Percentiles rank a stretch among this genome's conserved stretches.
These are phyloP conservation scores for Elsinoe australis DNA, from an alignment of 2,329 filamentous ascomycete species.

Conservation along the genomic window DNA sequence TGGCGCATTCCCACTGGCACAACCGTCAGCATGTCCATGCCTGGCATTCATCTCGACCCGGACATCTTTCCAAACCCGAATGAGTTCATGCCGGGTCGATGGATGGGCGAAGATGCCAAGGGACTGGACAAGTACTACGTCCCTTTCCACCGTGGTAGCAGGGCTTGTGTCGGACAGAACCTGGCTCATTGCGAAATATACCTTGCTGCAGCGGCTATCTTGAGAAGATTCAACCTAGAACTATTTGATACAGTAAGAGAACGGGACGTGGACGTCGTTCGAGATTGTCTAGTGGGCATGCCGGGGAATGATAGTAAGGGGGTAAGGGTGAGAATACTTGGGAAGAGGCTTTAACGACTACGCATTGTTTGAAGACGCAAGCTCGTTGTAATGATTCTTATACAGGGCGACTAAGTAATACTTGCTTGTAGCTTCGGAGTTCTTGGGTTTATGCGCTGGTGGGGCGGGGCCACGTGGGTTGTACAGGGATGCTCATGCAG, in stretches of 20 bases:
- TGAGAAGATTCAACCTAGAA: slow-evolving; percentile 29
- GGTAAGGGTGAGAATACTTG: slow-evolving; percentile 6
- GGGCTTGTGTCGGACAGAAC: slow-evolving; percentile 29
- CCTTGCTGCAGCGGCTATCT: slow-evolving; percentile 27
- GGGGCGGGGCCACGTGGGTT: slow-evolving; percentile 14
- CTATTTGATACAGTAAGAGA: slow-evolving; percentile 22
- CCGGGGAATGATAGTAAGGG: slow-evolving; percentile 3
- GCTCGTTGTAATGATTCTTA: too few species aligned
- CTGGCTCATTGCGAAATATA: slow-evolving; percentile 32
- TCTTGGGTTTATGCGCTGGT: too few species aligned
- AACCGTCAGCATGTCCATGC: slow-evolving; percentile 27
- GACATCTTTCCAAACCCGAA: slow-evolving; percentile 29
- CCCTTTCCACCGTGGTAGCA: slow-evolving; percentile 31
- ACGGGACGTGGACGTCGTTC: slow-evolving; percentile 20
- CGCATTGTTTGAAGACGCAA: too few species aligned
- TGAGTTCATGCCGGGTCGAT: slow-evolving; percentile 33
- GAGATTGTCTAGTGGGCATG: slow-evolving; percentile 14
- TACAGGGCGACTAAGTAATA: too few species aligned
- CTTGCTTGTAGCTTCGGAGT: too few species aligned
- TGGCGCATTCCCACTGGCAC: slow-evolving; percentile 22
- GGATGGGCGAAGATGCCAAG: slow-evolving; percentile 22
- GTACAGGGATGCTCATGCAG: not conserved
- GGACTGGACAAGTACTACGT: slow-evolving; percentile 28
- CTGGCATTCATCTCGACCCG: slow-evolving; percentile 26
- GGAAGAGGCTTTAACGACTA: not conserved